A percentile compares a stretch with the other conserved stretches of the same genome.
Evolutionary conservation across 2,329 filamentous ascomycete genomes (phyloP).

Genomic region (Exophiala sp.): DNA sequence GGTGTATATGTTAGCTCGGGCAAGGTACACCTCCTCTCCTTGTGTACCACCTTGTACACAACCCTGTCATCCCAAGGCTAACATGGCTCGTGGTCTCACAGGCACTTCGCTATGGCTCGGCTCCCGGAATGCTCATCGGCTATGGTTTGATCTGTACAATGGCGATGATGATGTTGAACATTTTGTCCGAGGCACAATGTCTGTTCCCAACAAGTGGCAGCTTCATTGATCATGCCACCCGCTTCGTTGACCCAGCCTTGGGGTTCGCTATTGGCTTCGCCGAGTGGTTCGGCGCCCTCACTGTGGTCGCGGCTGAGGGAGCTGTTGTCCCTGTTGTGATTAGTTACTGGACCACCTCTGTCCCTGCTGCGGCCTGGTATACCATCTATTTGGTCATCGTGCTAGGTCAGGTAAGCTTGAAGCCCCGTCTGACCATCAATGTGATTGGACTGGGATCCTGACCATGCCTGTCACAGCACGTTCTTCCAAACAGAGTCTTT

Average conservation of each 20-base stretch:
- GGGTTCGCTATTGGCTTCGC: slow-evolving; percentile 46
- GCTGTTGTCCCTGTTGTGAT: slow-evolving; percentile 43
- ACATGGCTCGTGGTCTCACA: neutral
- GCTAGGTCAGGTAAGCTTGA: slow-evolving; percentile 32
- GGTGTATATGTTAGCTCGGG: slow-evolving; percentile 36
- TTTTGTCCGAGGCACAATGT: slow-evolving; percentile 3
- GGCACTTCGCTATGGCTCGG: slow-evolving; percentile 29
- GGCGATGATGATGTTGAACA: slow-evolving; percentile 5
- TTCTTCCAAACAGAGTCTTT: slow-evolving; percentile 39
- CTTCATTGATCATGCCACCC: slow-evolving; percentile 36
- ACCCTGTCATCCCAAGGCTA: neutral
- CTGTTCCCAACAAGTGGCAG: slow-evolving; percentile 6
- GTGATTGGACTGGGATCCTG: neutral
- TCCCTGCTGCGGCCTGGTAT: slow-evolving; percentile 28
- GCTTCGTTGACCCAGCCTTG: slow-evolving; percentile 44
- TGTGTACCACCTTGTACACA: neutral
- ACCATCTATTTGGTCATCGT: slow-evolving; percentile 40
- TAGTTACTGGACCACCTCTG: slow-evolving; percentile 42
- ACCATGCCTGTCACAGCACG: slow-evolving; percentile 33
- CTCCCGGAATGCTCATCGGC: slow-evolving; percentile 33
- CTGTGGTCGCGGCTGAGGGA: slow-evolving; percentile 45
- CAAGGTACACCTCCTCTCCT: slow-evolving; percentile 5
- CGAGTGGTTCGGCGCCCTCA: slow-evolving; percentile 51
- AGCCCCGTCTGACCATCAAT: too few species aligned
- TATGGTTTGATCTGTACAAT: slow-evolving; percentile 30